phyloP scores from a whole-genome alignment of 345 rosid species.

The Leavenworthia alabamica region DNA sequence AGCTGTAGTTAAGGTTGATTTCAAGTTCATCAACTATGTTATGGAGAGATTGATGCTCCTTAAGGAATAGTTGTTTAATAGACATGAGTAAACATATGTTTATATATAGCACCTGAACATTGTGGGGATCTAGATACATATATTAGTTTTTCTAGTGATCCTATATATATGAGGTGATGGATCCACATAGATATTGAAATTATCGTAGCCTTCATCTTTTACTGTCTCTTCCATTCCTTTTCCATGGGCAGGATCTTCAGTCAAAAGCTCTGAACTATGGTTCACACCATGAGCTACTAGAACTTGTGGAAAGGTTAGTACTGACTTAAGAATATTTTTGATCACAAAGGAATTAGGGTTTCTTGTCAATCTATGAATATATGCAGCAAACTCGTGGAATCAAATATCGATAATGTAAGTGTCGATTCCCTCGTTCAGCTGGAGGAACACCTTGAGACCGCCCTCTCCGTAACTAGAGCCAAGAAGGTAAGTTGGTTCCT shows the following conservation, averaged over 20 bases:
- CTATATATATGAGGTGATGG: too few species aligned
- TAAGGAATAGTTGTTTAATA: too few species aligned
- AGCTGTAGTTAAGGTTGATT: neutral
- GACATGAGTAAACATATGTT: too few species aligned
- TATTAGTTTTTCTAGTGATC: neutral
- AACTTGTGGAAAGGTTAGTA: slow-evolving; percentile 27
- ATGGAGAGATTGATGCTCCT: too few species aligned
- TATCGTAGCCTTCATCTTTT: too few species aligned
- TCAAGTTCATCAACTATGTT: too few species aligned
- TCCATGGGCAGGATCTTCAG: slow-evolving; percentile 18
- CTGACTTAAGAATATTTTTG: neutral
- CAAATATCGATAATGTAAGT: slow-evolving; percentile 13
- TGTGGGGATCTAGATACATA: too few species aligned
- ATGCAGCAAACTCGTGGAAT: slow-evolving; percentile 22
- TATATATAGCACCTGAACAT: too few species aligned
- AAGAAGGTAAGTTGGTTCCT: slow-evolving; percentile 24
- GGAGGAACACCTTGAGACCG: slow-evolving; percentile 24
- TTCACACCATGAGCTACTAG: slow-evolving; percentile 28
- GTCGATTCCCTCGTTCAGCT: slow-evolving; percentile 19
- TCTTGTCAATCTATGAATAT: slow-evolving; percentile 19
- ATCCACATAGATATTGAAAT: too few species aligned
- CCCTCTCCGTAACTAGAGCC: slow-evolving; percentile 30
- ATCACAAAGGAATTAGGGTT: neutral
- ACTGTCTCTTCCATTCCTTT: too few species aligned
- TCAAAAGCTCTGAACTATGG: slow-evolving; percentile 19